Conservation (phyloP, 331 rosid species). For the Quercus phellos region DNA sequence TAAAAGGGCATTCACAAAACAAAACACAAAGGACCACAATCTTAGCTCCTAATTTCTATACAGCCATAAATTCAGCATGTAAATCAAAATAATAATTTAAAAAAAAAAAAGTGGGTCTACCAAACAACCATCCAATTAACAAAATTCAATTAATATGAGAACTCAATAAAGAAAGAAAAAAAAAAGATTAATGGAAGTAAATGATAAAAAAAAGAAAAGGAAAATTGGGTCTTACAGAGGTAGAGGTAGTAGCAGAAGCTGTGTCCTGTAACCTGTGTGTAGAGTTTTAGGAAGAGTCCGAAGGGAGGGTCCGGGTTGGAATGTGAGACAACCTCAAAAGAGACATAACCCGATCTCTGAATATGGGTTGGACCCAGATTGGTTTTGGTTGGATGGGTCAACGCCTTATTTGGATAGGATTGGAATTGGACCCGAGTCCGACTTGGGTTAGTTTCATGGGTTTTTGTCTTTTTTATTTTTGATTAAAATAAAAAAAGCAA, state of each 20-base stretch:
- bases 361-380: conserved; percentile 46
- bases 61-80: background rate
- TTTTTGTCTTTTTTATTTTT: background rate
- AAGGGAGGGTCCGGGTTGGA: conserved; percentile 52
- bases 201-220: background rate
- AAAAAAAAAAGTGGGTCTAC: background rate
- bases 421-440: background rate
- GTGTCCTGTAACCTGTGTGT: background rate
- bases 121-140: background rate
- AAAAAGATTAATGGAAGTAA: background rate
- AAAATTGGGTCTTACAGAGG: conserved; percentile 33
- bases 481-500: too few species aligned
- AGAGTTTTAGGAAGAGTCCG: conserved; percentile 30
- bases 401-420: background rate
- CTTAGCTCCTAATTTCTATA: background rate
- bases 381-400: background rate
- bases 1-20: background rate
- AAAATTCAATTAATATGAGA: background rate
- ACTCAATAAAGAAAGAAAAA: background rate
- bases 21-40: background rate
- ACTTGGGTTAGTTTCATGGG: background rate
- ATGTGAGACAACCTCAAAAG: conserved; percentile 16
- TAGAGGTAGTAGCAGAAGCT: background rate
- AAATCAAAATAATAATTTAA: background rate
- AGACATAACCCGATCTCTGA: conserved; percentile 39